phyloP scores from a whole-genome alignment of 768 basidiomycete genomes.

The Tubosaeta brunneosetosa region DNA sequence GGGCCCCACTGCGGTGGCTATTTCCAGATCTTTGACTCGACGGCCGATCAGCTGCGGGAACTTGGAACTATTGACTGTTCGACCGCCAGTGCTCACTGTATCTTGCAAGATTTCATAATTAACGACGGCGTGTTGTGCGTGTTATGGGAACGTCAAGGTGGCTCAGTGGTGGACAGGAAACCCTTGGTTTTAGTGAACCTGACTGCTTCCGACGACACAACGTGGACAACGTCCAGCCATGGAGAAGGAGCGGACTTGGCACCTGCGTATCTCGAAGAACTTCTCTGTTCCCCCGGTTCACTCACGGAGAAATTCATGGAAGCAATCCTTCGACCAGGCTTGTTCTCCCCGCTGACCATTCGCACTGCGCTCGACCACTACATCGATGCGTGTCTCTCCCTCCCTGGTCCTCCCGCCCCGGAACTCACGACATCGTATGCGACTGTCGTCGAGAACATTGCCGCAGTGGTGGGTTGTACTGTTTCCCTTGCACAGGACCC shows the following conservation, averaged over 20 bases:
- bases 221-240: conserved; percentile 57
- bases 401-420: conserved; percentile 52
- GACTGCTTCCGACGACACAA: conserved; percentile 25
- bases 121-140: conserved; percentile 51
- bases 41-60: conserved; percentile 56
- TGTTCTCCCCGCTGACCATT: conserved; percentile 81
- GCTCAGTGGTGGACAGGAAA: conserved; percentile 60
- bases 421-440: conserved; percentile 60
- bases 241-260: conserved; percentile 73
- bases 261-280: conserved; percentile 84
- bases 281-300: conserved; percentile 65
- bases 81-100: conserved; percentile 55
- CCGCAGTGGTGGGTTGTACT: conserved; percentile 81
- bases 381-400: conserved; percentile 61
- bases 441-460: conserved; percentile 69
- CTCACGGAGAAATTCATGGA: conserved; percentile 76
- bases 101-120: conserved; percentile 77
- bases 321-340: conserved; percentile 80
- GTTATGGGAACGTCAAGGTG: conserved; percentile 80
- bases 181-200: conserved; percentile 39
- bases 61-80: conserved; percentile 59
- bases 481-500: conserved; percentile 69
- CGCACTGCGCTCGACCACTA: conserved; percentile 82
- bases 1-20: conserved; percentile 69
- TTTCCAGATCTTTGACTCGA: conserved; percentile 62